Percentiles rank a stretch among this genome's conserved stretches.
Evolutionary conservation across 805 yeast species (phyloP).

Genomic region (Scheffersomyces ergatensis): DNA sequence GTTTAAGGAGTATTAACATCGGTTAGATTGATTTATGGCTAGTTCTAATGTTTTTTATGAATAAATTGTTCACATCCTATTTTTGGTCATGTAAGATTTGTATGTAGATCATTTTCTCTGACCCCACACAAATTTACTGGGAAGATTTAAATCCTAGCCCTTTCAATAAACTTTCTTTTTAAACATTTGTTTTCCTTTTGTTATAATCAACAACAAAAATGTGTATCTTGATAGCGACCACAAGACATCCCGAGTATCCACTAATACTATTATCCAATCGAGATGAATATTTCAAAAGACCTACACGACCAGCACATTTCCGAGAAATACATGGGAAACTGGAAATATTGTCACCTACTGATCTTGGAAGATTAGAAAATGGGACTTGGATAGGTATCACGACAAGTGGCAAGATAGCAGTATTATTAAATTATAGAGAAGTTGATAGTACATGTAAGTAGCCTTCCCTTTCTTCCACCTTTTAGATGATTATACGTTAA

Average conservation of each 20-base stretch:
- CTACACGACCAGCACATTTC: slow-evolving; percentile 58
- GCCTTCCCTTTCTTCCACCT: not conserved
- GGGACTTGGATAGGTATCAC: slow-evolving; percentile 93
- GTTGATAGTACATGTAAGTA: slow-evolving; percentile 17
- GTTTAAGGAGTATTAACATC: too few relatives aligned
- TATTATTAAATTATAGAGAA: slow-evolving; percentile 74
- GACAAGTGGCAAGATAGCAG: slow-evolving; percentile 58
- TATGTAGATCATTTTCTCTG: too few relatives aligned
- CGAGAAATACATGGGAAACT: slow-evolving; percentile 29
- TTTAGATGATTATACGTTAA: not conserved
- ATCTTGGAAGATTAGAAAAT: slow-evolving; percentile 65
- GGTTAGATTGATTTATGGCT: too few relatives aligned
- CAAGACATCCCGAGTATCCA: slow-evolving; percentile 70
- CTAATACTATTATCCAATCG: slow-evolving; percentile 77
- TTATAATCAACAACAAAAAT: too few relatives aligned
- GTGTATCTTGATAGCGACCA: slow-evolving; percentile 78
- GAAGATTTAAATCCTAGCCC: too few relatives aligned
- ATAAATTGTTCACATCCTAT: too few relatives aligned
- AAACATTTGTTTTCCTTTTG: too few relatives aligned
- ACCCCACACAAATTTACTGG: too few relatives aligned
- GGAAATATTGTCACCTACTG: slow-evolving; percentile 63
- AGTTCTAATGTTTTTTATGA: too few relatives aligned
- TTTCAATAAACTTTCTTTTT: too few relatives aligned
- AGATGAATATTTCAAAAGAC: slow-evolving; percentile 78
- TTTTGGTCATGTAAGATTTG: too few relatives aligned